Percentiles rank a stretch among this genome's conserved stretches.
Conservation (phyloP, 805 yeast genomes). For the Wickerhamiella bombiphila region DNA sequence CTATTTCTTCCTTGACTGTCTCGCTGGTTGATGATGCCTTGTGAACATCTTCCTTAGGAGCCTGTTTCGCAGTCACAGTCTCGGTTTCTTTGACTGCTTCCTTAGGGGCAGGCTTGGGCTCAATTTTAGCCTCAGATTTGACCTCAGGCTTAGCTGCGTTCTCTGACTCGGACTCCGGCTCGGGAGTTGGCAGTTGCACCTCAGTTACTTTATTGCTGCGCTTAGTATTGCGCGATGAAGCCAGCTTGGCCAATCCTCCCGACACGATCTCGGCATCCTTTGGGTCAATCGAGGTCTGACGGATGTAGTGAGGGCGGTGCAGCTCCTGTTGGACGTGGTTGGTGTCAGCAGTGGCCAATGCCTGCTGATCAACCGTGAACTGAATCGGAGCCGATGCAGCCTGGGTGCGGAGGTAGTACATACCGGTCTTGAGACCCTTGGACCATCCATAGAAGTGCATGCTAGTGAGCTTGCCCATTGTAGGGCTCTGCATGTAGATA, state of each 20-base stretch:
- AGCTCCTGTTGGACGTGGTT: constrained; percentile 11
- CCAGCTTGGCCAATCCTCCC: constrained; percentile 8
- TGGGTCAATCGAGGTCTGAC: constrained; percentile 6
- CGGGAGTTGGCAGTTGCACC: no score
- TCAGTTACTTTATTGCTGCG: constrained; percentile 1
- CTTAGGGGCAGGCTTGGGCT: no score
- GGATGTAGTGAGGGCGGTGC: constrained; percentile 17
- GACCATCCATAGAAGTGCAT: constrained; percentile 99
- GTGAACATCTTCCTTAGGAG: not conserved
- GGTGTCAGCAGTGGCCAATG: constrained; percentile 18
- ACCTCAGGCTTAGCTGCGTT: not conserved
- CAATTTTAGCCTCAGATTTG: not conserved
- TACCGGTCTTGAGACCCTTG: constrained; percentile 95
- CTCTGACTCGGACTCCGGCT: constrained; percentile 1
- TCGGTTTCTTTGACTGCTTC: not conserved
- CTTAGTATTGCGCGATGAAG: constrained; percentile 3
- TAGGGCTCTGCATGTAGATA: constrained; percentile 74
- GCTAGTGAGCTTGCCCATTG: constrained; percentile 90
- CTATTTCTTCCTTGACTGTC: no score
- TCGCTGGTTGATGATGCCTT: constrained; percentile 1
- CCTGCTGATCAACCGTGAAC: constrained; percentile 54
- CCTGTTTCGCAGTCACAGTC: not conserved
- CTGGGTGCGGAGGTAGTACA: constrained; percentile 94
- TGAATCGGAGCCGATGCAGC: constrained; percentile 96
- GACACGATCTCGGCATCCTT: not conserved